A percentile compares a stretch with the other conserved stretches of the same genome.
phyloP scores from a whole-genome alignment of 768 basidiomycete genomes.

The Russula griseocarnosa region DNA sequence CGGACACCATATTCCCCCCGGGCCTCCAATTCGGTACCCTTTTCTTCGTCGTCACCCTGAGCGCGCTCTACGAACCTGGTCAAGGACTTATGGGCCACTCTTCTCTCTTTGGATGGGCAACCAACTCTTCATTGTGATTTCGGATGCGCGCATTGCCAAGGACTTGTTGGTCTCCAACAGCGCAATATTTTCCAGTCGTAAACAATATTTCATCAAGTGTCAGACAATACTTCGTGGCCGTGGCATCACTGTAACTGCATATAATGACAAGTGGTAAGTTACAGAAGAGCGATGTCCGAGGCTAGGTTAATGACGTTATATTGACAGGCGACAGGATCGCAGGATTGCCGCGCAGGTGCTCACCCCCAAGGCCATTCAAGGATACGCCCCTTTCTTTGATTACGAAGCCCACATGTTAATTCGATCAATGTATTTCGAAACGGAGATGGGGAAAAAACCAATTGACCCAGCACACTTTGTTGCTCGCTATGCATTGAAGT shows the following conservation, averaged over 20 bases:
- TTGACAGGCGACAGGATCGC: slow-evolving; percentile 35
- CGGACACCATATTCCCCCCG: slow-evolving; percentile 31
- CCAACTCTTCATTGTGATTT: slow-evolving; percentile 46
- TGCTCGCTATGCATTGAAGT: slow-evolving; percentile 37
- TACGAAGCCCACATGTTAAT: slow-evolving; percentile 42
- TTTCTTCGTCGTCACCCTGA: slow-evolving; percentile 44
- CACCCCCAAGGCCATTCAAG: slow-evolving; percentile 36
- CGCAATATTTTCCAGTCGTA: slow-evolving; percentile 40
- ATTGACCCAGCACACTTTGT: slow-evolving; percentile 42
- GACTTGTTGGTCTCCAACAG: slow-evolving; percentile 41
- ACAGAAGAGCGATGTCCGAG: neutral
- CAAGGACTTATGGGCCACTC: slow-evolving; percentile 42
- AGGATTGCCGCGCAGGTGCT: slow-evolving; percentile 38
- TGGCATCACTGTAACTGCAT: slow-evolving; percentile 44
- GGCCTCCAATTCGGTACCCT: slow-evolving; percentile 34
- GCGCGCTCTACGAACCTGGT: slow-evolving; percentile 42
- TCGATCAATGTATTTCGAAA: slow-evolving; percentile 37
- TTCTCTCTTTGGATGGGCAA: slow-evolving; percentile 42
- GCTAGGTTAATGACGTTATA: neutral
- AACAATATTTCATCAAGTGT: slow-evolving; percentile 43
- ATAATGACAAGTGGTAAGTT: slow-evolving; percentile 43
- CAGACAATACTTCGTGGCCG: slow-evolving; percentile 43
- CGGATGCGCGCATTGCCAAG: slow-evolving; percentile 43
- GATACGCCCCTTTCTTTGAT: slow-evolving; percentile 39
- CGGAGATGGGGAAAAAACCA: slow-evolving; percentile 35